Evolutionary conservation across 306 rosid genomes (phyloP), one percentile per base, ranked within the genome.

Genomic region (Rosa rugosa): DNA sequence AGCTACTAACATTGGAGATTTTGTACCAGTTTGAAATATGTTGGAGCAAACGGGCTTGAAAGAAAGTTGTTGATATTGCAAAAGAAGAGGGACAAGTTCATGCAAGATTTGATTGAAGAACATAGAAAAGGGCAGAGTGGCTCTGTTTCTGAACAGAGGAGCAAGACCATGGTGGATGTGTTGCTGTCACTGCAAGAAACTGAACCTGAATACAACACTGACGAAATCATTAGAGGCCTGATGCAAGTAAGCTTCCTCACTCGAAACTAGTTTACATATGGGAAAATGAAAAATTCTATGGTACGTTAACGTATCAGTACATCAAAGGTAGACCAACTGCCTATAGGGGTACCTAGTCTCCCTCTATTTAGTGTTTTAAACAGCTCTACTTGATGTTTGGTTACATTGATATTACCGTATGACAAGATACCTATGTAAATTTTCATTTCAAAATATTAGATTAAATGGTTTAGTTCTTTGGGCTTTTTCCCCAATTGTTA

Each of bases 161-260:
- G 23, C 65, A 86, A 79, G 54, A 83, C 85, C 69, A 86, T 83
- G 89, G 62, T 51, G 22, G 85, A 86, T 20, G 81, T 78, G 20
- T 69, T 83, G 68, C 42, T 83, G 16, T 60, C 80, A 6, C 72
- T 83, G 23, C 87, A 83, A 79, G 62, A 71, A 75, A 59, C 75
- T 40, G 82, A 83, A 6, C 89, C 82, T 5, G 78, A 78, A 42
- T 83, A 78, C 62, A 81, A 83, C 50, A 80, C 77, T 1, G 85
- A 81, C 68, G 76, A 45, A 9, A 63, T 81, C 73, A 75, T 83
- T 34, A 69, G 77, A 78, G 83, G 87, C 83, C 66, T 83, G 63
- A 78, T 75, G 68, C 83, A 17, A 8, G 87, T 83, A 71, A 64
- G 46, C 40, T 54, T 13, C 57, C 60, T 16, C 14, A 72, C 11